Evolutionary conservation across 2,329 filamentous ascomycete species (phyloP), one percentile per base, ranked within the genome.

Genomic region (Aspergillus sp.): DNA sequence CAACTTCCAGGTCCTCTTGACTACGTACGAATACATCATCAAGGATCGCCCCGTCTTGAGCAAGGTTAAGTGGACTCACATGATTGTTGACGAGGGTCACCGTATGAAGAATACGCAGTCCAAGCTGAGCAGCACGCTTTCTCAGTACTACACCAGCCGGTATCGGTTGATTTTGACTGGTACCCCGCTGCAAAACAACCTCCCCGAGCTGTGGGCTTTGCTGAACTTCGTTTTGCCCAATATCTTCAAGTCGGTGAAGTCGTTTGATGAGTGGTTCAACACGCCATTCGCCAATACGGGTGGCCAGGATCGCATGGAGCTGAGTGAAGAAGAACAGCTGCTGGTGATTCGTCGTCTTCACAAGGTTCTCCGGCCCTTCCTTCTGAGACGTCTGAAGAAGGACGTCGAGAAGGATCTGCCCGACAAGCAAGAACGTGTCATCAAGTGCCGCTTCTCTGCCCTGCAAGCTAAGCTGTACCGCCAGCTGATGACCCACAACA

Each of bases 191-290:
- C 93, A 99, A 74, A 99, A 99, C 77, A 99, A 97, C 70, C 79
- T 99, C 38, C 86, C 91, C 3, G 94, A 99, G 70, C 77, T 99
- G 64, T 99, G 94, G 94, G 90, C 94, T 22, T 87, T 99, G 79
- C 88, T 99, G 66, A 99, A 99, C 77, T 99, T 99, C 72, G 94
- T 96, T 38, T 79, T 99, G 45, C 94, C 94, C 3, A 97, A 90
- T 63, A 99, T 99, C 61, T 99, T 99, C 86, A 99, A 99, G 72
- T 97, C 94, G 2, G 91, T 93, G 57, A 96, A 94, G 70, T 97
- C 93, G 2, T 99, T 99, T 67, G 94, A 99, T 71, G 94, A 99
- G 72, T 99, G 94, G 94, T 99, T 99, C 84, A 99, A 97, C 70
- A 99, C 94, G 22, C 94, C 94, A 0, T 99, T 99, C 71, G 94